A percentile compares a stretch with the other conserved stretches of the same genome.
phyloP scores from a whole-genome alignment of 441 rosid genomes.

The Populus hybrid region DNA sequence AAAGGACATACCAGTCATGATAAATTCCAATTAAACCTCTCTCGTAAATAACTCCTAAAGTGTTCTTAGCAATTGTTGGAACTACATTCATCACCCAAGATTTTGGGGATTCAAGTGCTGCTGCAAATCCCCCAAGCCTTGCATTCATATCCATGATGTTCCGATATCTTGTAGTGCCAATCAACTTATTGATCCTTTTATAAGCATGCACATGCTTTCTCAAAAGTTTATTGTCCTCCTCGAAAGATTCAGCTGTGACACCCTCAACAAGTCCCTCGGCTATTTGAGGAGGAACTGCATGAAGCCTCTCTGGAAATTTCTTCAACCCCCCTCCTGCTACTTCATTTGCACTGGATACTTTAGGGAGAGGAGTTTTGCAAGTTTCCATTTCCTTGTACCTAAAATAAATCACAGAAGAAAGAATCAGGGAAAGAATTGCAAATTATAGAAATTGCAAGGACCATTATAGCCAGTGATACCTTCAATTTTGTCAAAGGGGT shows the following conservation, averaged over 20 bases:
- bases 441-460: not conserved
- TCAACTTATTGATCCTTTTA: constrained; percentile 62
- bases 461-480: not conserved
- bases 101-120: constrained; percentile 82
- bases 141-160: constrained; percentile 98
- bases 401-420: constrained; percentile 14
- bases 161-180: constrained; percentile 74
- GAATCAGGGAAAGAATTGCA: constrained; percentile 1
- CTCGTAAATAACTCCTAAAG: constrained; percentile 80
- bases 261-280: constrained; percentile 59
- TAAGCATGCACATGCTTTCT: constrained; percentile 67
- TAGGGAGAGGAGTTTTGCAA: constrained; percentile 67
- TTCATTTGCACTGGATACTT: constrained; percentile 55
- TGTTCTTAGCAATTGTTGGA: constrained; percentile 69
- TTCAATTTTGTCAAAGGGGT: not conserved
- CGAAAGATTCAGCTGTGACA: constrained; percentile 51
- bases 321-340: constrained; percentile 77
- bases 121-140: constrained; percentile 91
- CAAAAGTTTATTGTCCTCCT: constrained; percentile 70
- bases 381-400: constrained; percentile 77
- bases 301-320: constrained; percentile 86
- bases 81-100: constrained; percentile 98
- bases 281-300: constrained; percentile 68
- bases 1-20: constrained; percentile 73
- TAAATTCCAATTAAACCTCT: constrained; percentile 89